Evolutionary conservation across 768 basidiomycete genomes (phyloP).

Genomic region (Lanmaoa pseudosensibilis): DNA sequence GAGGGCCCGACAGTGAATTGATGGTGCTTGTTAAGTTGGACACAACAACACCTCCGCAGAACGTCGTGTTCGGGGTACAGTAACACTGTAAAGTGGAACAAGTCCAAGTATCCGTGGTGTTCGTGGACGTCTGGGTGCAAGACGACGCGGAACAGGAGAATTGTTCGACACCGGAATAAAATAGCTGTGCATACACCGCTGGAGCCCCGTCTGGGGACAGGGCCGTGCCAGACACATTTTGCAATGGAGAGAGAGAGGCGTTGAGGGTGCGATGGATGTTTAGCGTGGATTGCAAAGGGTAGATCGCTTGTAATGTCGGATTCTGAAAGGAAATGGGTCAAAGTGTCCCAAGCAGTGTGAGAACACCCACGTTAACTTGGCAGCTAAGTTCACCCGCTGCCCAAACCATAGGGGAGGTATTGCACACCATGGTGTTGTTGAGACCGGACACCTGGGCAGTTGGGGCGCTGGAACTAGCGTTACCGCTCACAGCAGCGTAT

Average conservation of each 20-base stretch:
- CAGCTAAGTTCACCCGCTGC: conserved; percentile 86
- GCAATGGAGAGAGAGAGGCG: conserved; percentile 62
- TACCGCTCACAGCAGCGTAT: conserved; percentile 44
- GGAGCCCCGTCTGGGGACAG: conserved; percentile 53
- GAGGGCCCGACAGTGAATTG: conserved; percentile 59
- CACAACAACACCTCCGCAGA: conserved; percentile 61
- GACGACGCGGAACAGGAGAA: conserved; percentile 78
- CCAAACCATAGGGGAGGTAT: conserved; percentile 64
- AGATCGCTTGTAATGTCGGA: conserved; percentile 78
- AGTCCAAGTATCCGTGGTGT: conserved; percentile 52
- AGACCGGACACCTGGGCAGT: conserved; percentile 33
- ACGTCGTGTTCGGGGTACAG: conserved; percentile 66
- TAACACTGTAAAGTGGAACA: conserved; percentile 75
- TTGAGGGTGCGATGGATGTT: conserved; percentile 80
- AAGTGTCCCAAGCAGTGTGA: not conserved
- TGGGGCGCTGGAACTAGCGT: conserved; percentile 33
- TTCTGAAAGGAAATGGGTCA: conserved; percentile 49
- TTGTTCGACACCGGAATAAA: conserved; percentile 82
- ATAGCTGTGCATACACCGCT: conserved; percentile 65
- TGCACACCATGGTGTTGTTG: conserved; percentile 76
- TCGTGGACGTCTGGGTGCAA: conserved; percentile 60
- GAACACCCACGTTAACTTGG: conserved; percentile 65
- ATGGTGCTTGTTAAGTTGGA: conserved; percentile 61
- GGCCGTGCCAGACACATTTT: conserved; percentile 27
- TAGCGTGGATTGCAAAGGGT: conserved; percentile 66